Conservation (phyloP, 2,329 filamentous ascomycete genomes). For the Chalara sp. region DNA sequence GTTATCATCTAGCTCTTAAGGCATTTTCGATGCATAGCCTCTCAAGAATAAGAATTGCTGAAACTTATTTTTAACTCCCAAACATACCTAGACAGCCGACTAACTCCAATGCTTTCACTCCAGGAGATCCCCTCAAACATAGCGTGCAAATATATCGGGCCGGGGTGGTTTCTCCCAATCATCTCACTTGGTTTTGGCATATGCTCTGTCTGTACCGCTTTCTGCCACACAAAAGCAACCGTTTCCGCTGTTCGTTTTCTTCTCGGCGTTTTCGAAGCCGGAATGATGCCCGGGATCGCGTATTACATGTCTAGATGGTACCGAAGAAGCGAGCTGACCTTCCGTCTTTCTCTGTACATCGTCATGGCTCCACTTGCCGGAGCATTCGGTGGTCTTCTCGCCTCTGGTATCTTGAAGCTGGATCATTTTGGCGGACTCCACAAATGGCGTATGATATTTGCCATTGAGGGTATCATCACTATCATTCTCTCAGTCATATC, state of each 20-base stretch:
- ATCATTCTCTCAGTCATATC: conserved; percentile 47
- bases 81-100: too few relatives aligned
- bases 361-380: conserved; percentile 65
- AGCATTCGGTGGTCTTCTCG: conserved; percentile 63
- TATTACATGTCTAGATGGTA: conserved; percentile 72
- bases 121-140: conserved; percentile 65
- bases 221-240: conserved; percentile 45
- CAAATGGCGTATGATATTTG: conserved; percentile 65
- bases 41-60: too few relatives aligned
- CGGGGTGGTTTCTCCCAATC: conserved; percentile 63
- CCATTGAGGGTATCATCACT: conserved; percentile 64
- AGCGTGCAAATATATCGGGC: conserved; percentile 63
- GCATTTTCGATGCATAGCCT: too few relatives aligned
- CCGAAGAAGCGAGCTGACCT: conserved; percentile 59
- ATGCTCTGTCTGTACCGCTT: conserved; percentile 58
- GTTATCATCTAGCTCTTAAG: too few relatives aligned
- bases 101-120: conserved; percentile 24
- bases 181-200: conserved; percentile 58
- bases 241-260: conserved; percentile 55
- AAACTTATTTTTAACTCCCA: too few relatives aligned
- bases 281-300: conserved; percentile 56
- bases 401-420: conserved; percentile 56
- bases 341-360: conserved; percentile 61
- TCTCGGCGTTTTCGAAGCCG: conserved; percentile 64
- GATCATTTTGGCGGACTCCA: conserved; percentile 42